Percentiles rank a stretch among this genome's conserved stretches.
phyloP scores from a whole-genome alignment of 768 basidiomycete species.

The Antrodiella citrinella region DNA sequence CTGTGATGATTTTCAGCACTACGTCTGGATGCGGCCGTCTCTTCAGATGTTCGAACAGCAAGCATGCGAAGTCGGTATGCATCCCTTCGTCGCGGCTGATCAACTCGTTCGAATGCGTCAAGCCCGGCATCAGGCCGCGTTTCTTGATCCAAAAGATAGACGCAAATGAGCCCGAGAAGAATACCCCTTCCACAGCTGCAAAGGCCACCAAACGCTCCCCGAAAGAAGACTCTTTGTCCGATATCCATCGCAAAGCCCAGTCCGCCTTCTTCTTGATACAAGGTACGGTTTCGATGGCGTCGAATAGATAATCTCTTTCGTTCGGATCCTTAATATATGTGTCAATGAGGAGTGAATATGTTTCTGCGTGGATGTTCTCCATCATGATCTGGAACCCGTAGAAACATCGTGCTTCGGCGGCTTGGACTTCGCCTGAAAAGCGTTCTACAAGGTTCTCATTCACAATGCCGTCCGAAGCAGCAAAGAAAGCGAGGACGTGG shows the following conservation, averaged over 20 bases:
- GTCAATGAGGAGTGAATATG: constrained; percentile 93
- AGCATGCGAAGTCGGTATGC: constrained; percentile 93
- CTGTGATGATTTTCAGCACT: constrained; percentile 60
- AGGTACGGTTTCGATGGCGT: constrained; percentile 90
- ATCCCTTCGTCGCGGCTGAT: constrained; percentile 95
- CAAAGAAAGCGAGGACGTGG: constrained; percentile 93
- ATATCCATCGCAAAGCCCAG: constrained; percentile 93
- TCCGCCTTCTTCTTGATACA: constrained; percentile 90
- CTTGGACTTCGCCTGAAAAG: constrained; percentile 88
- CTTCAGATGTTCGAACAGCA: constrained; percentile 77
- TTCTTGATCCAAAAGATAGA: constrained; percentile 98
- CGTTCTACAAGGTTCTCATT: constrained; percentile 95
- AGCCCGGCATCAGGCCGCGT: constrained; percentile 93
- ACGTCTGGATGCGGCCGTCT: constrained; percentile 76
- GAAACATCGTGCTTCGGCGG: constrained; percentile 90
- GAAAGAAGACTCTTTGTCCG: constrained; percentile 71
- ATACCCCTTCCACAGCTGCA: constrained; percentile 93
- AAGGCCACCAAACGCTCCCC: constrained; percentile 89
- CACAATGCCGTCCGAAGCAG: constrained; percentile 92
- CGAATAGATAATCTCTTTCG: constrained; percentile 77
- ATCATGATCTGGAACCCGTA: constrained; percentile 99
- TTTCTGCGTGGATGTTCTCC: constrained; percentile 96
- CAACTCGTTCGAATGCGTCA: constrained; percentile 95
- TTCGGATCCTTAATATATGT: constrained; percentile 81
- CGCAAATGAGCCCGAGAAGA: constrained; percentile 92